Evolutionary conservation across 306 rosid genomes (phyloP).

Genomic region (Mimosa pudica): DNA sequence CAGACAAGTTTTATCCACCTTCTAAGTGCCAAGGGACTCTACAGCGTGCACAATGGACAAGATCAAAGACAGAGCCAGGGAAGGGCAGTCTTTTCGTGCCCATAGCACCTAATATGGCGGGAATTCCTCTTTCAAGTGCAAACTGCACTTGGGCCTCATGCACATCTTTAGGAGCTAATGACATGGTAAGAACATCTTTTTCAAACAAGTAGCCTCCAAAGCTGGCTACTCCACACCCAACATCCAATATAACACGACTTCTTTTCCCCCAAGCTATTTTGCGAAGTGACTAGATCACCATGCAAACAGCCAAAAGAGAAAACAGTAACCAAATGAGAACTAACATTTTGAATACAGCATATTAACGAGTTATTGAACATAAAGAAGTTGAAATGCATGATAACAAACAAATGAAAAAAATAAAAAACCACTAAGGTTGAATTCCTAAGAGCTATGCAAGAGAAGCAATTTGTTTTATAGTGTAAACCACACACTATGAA

Average conservation of each 20-base stretch:
- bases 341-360: slow-evolving; percentile 12
- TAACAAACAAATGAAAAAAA: neutral
- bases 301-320: neutral
- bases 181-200: slow-evolving; percentile 80
- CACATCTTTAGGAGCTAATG: slow-evolving; percentile 91
- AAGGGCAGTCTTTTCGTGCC: slow-evolving; percentile 76
- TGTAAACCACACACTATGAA: slow-evolving; percentile 20
- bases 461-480: neutral
- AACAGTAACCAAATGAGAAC: neutral
- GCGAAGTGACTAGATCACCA: slow-evolving; percentile 60
- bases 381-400: neutral
- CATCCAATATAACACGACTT: slow-evolving; percentile 79
- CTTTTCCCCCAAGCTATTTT: slow-evolving; percentile 85
- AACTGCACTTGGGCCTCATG: slow-evolving; percentile 94
- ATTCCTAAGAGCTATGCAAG: neutral
- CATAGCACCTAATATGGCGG: slow-evolving; percentile 82
- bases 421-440: slow-evolving; percentile 12
- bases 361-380: slow-evolving; percentile 8
- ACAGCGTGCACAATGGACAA: slow-evolving; percentile 91
- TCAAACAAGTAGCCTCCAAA: slow-evolving; percentile 83
- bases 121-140: slow-evolving; percentile 91
- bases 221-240: slow-evolving; percentile 95
- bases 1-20: slow-evolving; percentile 45
- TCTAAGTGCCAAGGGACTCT: slow-evolving; percentile 97
- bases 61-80: slow-evolving; percentile 79